Conservation (phyloP, 768 basidiomycete genomes). For the Termitomyces sp. region DNA sequence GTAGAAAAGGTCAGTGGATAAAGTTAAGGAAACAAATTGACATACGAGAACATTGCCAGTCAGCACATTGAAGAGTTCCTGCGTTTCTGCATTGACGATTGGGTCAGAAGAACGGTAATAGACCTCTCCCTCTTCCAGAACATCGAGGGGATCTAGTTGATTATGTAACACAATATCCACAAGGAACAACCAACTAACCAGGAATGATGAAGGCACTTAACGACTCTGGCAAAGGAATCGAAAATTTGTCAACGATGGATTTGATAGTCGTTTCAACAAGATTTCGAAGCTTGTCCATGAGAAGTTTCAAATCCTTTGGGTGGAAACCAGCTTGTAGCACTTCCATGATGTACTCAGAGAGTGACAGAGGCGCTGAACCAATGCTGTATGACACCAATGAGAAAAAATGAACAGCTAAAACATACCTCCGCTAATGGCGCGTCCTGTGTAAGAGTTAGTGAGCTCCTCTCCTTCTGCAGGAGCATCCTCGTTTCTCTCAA, state of each 20-base stretch:
- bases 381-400: background rate
- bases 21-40: slow-evolving; percentile 3
- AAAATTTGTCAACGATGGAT: slow-evolving; percentile 52
- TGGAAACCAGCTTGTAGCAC: slow-evolving; percentile 65
- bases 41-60: slow-evolving; percentile 64
- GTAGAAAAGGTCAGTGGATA: background rate
- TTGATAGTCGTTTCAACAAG: slow-evolving; percentile 43
- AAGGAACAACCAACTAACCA: slow-evolving; percentile 35
- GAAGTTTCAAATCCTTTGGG: slow-evolving; percentile 31
- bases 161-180: background rate
- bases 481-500: slow-evolving; percentile 22
- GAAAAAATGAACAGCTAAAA: background rate
- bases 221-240: slow-evolving; percentile 52
- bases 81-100: slow-evolving; percentile 34
- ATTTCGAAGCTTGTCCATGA: slow-evolving; percentile 47
- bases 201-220: slow-evolving; percentile 65
- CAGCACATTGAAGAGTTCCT: slow-evolving; percentile 40
- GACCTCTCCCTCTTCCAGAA: slow-evolving; percentile 60
- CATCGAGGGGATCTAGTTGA: slow-evolving; percentile 57
- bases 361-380: slow-evolving; percentile 28
- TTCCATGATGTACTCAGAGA: slow-evolving; percentile 51
- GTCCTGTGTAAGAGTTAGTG: slow-evolving; percentile 25
- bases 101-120: slow-evolving; percentile 50
- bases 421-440: slow-evolving; percentile 37
- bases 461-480: slow-evolving; percentile 18